These are phyloP conservation scores for Phyllosticta ampelicida DNA, from an alignment of 2,329 filamentous ascomycete genomes.

Conservation along the genomic window DNA sequence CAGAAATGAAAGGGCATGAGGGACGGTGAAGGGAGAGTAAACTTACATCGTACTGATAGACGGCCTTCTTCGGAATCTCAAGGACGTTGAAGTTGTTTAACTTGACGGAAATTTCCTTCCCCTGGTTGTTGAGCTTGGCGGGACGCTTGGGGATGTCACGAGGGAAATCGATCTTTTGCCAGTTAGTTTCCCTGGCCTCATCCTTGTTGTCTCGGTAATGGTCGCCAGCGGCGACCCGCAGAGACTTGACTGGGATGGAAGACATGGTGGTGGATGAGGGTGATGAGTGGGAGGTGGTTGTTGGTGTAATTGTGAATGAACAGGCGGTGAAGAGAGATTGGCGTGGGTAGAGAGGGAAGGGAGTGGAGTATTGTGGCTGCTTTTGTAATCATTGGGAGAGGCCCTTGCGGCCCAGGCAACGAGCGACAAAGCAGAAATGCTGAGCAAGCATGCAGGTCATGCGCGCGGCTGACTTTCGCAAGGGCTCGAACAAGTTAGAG, in stretches of 20 bases:
- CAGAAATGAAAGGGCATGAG: not conserved
- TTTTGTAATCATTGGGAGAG: no score
- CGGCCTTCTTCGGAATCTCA: conserved; percentile 46
- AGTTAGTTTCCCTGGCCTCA: not conserved
- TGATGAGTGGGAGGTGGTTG: not conserved
- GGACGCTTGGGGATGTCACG: conserved; percentile 24
- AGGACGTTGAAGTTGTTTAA: conserved; percentile 69
- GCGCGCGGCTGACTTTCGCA: no score
- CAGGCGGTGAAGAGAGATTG: not conserved
- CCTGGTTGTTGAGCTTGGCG: conserved; percentile 27
- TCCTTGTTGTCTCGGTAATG: not conserved
- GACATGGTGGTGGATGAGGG: not conserved
- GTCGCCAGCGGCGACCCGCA: not conserved
- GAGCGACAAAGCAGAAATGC: no score
- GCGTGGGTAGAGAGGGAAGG: not conserved
- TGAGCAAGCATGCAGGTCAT: no score
- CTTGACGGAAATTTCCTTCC: conserved; percentile 28
- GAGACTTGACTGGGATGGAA: not conserved
- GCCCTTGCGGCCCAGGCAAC: no score
- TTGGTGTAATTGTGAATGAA: not conserved
- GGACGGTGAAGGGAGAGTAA: not conserved
- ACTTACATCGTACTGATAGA: conserved; percentile 81
- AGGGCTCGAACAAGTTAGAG: not conserved
- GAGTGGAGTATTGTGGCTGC: no score
- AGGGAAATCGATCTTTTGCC: conserved; percentile 18